These are phyloP conservation scores for Vanrija humicola DNA, from an alignment of 1,284 basidiomycete genomes.

Conservation along the genomic window DNA sequence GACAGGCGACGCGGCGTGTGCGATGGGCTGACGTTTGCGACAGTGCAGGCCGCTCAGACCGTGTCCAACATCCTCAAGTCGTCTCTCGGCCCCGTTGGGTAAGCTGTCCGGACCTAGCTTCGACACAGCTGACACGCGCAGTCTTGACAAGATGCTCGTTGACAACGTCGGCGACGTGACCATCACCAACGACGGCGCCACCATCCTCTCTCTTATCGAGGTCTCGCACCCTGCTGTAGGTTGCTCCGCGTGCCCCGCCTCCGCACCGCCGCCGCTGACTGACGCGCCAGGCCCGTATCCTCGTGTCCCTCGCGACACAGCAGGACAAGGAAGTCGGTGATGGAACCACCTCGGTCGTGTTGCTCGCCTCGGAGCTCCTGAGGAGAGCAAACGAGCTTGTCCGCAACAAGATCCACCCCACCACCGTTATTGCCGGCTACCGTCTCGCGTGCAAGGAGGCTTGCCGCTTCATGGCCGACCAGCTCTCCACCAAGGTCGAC, in stretches of 20 bases:
- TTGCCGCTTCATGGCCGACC: constrained; percentile 97
- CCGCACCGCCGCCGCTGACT: background rate
- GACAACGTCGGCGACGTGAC: constrained; percentile 99
- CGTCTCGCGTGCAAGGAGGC: constrained; percentile 92
- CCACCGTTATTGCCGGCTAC: constrained; percentile 99
- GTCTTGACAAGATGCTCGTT: constrained; percentile 95
- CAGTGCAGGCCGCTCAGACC: constrained; percentile 90
- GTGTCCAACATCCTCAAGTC: constrained; percentile 98
- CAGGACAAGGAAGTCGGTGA: constrained; percentile 99
- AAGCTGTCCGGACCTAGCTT: constrained; percentile 11
- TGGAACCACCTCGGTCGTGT: constrained; percentile 97
- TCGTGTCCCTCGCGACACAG: constrained; percentile 97
- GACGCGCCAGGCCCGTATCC: constrained; percentile 63
- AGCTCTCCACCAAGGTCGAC: constrained; percentile 93
- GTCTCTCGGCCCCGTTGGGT: constrained; percentile 84
- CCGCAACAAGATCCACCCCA: constrained; percentile 97
- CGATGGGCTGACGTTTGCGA: constrained; percentile 5
- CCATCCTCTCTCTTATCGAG: constrained; percentile 86
- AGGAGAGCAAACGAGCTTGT: constrained; percentile 96
- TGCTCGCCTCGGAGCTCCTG: constrained; percentile 92
- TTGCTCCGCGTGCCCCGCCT: constrained; percentile 5
- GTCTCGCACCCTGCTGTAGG: constrained; percentile 85
- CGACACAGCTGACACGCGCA: constrained; percentile 5
- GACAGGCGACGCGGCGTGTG: background rate
- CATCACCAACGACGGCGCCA: constrained; percentile 99